Percentiles rank a stretch among this genome's conserved stretches.
Conservation (phyloP, 73 alveolate species). For the Paramecium sexaurelia region DNA sequence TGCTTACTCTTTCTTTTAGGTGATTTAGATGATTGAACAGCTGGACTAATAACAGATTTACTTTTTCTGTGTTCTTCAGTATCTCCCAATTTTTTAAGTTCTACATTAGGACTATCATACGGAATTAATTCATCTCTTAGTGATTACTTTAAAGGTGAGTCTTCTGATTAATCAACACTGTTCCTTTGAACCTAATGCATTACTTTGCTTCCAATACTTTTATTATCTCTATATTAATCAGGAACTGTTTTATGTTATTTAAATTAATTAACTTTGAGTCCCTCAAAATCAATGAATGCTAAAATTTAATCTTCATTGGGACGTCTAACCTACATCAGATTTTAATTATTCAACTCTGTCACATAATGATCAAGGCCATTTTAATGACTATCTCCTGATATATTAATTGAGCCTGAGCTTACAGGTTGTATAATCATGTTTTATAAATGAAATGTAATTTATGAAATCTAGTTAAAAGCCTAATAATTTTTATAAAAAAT, state of each 20-base stretch:
- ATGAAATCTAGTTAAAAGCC: not conserved
- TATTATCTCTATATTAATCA: not conserved
- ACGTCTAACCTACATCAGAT: constrained; percentile 29
- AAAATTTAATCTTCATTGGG: constrained; percentile 47
- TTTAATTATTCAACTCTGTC: constrained; percentile 19
- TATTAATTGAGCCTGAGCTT: constrained; percentile 13
- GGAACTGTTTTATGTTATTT: constrained; percentile 14
- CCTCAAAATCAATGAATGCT: not conserved
- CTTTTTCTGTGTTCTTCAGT: constrained; percentile 2
- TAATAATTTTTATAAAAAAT: not conserved
- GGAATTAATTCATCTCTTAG: not conserved
- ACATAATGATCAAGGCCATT: constrained; percentile 29
- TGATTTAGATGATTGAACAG: not conserved
- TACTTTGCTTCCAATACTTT: not conserved
- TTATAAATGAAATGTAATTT: not conserved
- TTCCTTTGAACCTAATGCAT: not conserved
- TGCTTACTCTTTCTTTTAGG: constrained; percentile 6
- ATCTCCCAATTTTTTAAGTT: not conserved
- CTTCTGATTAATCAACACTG: constrained; percentile 6
- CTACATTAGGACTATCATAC: constrained; percentile 1
- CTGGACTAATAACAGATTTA: not conserved
- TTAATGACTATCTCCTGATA: not conserved
- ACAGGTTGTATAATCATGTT: not conserved
- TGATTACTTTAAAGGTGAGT: not conserved
- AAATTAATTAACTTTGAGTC: not conserved